phyloP scores from a whole-genome alignment of 768 basidiomycete species.

The Calocera viscosa region DNA sequence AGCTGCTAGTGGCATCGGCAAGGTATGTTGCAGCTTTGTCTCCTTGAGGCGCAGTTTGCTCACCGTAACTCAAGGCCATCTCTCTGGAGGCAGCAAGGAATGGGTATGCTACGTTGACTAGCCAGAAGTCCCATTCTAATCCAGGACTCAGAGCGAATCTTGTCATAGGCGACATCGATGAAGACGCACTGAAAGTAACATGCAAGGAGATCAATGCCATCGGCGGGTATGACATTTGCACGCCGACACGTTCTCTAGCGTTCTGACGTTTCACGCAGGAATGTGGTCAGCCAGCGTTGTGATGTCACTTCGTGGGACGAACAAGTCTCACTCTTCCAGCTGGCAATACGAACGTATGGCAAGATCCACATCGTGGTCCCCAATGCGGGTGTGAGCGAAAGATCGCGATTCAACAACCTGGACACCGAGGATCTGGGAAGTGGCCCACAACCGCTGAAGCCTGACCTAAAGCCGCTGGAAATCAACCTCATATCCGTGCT shows the following conservation, averaged over 20 bases:
- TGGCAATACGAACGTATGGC: conserved; percentile 36
- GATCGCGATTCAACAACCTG: background rate
- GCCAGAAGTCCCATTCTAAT: background rate
- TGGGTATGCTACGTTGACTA: conserved; percentile 6
- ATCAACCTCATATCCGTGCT: conserved; percentile 7
- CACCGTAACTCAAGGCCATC: background rate
- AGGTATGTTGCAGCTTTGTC: background rate
- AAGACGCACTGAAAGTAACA: conserved; percentile 30
- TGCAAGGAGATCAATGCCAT: conserved; percentile 31
- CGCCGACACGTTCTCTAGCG: background rate
- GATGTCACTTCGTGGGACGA: conserved; percentile 46
- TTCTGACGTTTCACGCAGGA: conserved; percentile 23
- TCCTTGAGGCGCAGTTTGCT: background rate
- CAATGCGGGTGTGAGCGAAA: conserved; percentile 7
- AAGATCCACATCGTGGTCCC: conserved; percentile 44
- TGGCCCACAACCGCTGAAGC: conserved; percentile 1
- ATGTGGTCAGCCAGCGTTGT: conserved; percentile 34
- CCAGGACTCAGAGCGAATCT: conserved; percentile 34
- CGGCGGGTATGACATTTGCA: conserved; percentile 33
- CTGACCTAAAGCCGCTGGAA: conserved; percentile 8
- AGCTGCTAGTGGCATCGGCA: background rate
- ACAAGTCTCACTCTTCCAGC: conserved; percentile 40
- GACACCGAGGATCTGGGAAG: conserved; percentile 1
- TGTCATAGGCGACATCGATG: conserved; percentile 42
- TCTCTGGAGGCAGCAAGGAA: conserved; percentile 34